phyloP scores from a whole-genome alignment of 345 rosid genomes.

The Firmiana major region DNA sequence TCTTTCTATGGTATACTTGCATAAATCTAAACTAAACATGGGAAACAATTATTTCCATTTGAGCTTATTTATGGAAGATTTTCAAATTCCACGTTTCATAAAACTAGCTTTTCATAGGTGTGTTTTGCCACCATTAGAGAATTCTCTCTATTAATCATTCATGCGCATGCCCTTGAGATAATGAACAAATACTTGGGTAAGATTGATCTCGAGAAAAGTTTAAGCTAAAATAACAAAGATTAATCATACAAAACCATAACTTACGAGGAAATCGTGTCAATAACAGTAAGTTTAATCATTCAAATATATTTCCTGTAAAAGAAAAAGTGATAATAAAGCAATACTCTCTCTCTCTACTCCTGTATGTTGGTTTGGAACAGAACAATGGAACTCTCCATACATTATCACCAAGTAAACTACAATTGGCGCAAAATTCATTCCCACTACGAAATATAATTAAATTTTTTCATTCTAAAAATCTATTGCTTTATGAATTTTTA shows the following conservation, averaged over 20 bases:
- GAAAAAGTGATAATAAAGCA: constrained; percentile 1
- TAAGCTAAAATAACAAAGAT: background rate
- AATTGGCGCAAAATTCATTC: too few relatives aligned
- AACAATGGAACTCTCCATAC: too few relatives aligned
- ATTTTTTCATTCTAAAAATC: too few relatives aligned
- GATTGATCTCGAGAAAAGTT: background rate
- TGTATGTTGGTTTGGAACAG: constrained; percentile 7
- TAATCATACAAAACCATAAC: constrained; percentile 1
- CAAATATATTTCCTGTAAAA: constrained; percentile 1
- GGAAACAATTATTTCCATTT: background rate
- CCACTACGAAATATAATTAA: too few relatives aligned
- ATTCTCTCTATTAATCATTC: background rate
- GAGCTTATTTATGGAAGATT: background rate
- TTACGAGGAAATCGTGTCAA: background rate
- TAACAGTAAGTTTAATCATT: background rate
- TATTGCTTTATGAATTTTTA: too few relatives aligned
- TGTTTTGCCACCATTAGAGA: too few relatives aligned
- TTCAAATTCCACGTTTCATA: background rate
- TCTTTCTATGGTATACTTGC: background rate
- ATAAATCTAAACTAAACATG: background rate
- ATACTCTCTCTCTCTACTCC: background rate
- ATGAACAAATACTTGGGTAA: background rate
- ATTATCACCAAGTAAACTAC: constrained; percentile 10
- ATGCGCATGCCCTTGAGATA: background rate
- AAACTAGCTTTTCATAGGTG: background rate